Evolutionary conservation across 1,284 basidiomycete species (phyloP).

Genomic region (Cutaneotrichosporon cavernicola): DNA sequence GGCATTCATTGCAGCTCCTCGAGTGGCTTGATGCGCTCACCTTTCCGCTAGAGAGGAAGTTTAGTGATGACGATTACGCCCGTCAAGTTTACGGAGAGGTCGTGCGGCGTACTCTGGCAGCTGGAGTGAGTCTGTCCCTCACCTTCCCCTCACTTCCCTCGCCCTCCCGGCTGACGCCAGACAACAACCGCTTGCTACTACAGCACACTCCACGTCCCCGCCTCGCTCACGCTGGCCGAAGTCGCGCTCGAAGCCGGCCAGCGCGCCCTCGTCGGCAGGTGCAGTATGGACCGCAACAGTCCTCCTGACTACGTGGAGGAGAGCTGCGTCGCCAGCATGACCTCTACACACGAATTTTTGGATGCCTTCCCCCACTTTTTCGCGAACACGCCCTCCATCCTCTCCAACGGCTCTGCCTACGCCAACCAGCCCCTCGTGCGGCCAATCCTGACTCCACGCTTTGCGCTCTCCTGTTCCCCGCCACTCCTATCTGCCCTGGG

Average conservation of each 20-base stretch:
- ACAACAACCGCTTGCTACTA: constrained; percentile 95
- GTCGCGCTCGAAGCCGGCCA: constrained; percentile 72
- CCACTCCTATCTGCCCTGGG: constrained; percentile 69
- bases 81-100: constrained; percentile 68
- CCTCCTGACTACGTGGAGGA: constrained; percentile 72
- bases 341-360: constrained; percentile 66
- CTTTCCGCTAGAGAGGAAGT: constrained; percentile 84
- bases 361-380: constrained; percentile 60
- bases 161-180: constrained; percentile 52
- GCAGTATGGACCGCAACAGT: constrained; percentile 84
- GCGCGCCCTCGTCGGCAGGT: constrained; percentile 84
- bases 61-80: constrained; percentile 71
- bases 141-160: neutral
- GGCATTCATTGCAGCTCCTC: constrained; percentile 64
- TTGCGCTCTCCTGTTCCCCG: constrained; percentile 85
- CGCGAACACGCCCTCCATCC: neutral
- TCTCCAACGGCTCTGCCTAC: neutral
- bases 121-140: constrained; percentile 72
- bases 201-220: constrained; percentile 75
- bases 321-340: constrained; percentile 61
- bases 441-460: constrained; percentile 89
- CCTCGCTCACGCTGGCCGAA: constrained; percentile 77
- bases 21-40: constrained; percentile 86
- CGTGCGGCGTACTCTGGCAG: constrained; percentile 71
- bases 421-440: constrained; percentile 62